A percentile compares a stretch with the other conserved stretches of the same genome.
These are phyloP conservation scores for Corchorus olitorius DNA, from an alignment of 345 rosid genomes.

Conservation along the genomic window DNA sequence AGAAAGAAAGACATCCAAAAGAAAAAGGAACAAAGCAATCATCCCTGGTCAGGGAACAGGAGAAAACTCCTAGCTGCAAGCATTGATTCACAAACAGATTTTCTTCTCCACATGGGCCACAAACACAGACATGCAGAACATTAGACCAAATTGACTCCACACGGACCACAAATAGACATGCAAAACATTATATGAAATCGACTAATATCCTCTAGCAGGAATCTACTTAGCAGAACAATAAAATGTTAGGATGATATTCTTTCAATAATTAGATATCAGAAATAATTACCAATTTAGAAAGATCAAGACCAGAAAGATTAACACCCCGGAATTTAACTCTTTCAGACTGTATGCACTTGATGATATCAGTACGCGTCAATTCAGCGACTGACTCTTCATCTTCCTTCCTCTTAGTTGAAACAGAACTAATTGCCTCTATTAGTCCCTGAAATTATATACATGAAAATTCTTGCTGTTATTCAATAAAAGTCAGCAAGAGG, in stretches of 20 bases:
- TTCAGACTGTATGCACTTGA: slow-evolving; percentile 84
- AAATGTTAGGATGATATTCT: background rate
- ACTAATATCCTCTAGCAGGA: background rate
- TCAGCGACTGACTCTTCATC: slow-evolving; percentile 61
- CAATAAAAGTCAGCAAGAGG: background rate
- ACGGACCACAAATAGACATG: background rate
- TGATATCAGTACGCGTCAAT: slow-evolving; percentile 75
- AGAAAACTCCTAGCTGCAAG: background rate
- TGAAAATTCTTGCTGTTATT: background rate
- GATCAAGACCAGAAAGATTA: slow-evolving; percentile 89
- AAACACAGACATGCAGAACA: background rate
- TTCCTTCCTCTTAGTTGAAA: slow-evolving; percentile 53
- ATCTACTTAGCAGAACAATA: background rate
- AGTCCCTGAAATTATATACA: slow-evolving; percentile 56
- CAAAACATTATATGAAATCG: background rate
- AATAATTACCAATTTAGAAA: slow-evolving; percentile 82
- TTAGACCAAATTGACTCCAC: background rate
- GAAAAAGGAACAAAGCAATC: slow-evolving; percentile 6
- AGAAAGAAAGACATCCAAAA: background rate
- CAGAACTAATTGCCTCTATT: slow-evolving; percentile 52
- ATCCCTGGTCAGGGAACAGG: background rate
- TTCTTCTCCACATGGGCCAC: background rate
- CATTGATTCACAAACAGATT: background rate
- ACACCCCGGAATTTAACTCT: slow-evolving; percentile 80
- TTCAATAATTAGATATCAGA: slow-evolving; percentile 21